Percentiles rank a stretch among this genome's conserved stretches.
Evolutionary conservation across 139 green algal genomes (phyloP).

Genomic region (Chlamydomonas applanata): DNA sequence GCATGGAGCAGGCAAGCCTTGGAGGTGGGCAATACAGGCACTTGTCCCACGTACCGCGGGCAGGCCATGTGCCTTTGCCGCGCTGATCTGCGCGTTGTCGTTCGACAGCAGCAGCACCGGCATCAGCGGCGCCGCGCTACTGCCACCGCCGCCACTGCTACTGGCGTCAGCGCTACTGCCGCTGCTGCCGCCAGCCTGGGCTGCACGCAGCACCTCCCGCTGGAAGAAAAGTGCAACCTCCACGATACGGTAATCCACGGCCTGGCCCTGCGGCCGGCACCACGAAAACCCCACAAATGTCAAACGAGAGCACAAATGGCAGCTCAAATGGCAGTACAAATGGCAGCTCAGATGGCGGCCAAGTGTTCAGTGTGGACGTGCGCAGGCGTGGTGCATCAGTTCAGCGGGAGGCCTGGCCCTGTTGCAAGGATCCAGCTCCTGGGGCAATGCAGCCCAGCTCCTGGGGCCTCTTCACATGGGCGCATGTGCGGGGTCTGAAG

Average conservation of each 20-base stretch:
- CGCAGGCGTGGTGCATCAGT: too few species aligned
- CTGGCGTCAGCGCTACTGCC: slow-evolving; percentile 2
- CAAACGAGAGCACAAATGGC: neutral
- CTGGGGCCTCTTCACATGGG: neutral
- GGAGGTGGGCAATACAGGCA: neutral
- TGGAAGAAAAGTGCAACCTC: slow-evolving; percentile 79
- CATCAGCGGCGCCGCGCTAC: slow-evolving; percentile 18
- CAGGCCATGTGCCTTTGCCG: slow-evolving; percentile 66
- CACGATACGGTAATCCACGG: slow-evolving; percentile 53
- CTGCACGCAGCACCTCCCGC: slow-evolving; percentile 35
- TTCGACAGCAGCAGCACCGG: slow-evolving; percentile 73
- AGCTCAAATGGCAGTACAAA: too few species aligned
- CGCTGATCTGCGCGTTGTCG: slow-evolving; percentile 69
- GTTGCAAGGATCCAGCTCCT: too few species aligned
- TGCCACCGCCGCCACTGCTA: slow-evolving; percentile 12
- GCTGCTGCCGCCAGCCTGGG: neutral
- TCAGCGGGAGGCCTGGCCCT: too few species aligned
- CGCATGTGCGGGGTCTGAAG: neutral
- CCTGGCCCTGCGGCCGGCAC: slow-evolving; percentile 16
- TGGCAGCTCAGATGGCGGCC: neutral
- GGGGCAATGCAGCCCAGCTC: too few species aligned
- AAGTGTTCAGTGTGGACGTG: neutral
- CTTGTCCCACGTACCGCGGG: slow-evolving; percentile 39
- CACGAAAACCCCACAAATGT: neutral
- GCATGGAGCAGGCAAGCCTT: too few species aligned